phyloP scores from a whole-genome alignment of 495 filamentous ascomycete genomes.

The Penicillium tannophilum region DNA sequence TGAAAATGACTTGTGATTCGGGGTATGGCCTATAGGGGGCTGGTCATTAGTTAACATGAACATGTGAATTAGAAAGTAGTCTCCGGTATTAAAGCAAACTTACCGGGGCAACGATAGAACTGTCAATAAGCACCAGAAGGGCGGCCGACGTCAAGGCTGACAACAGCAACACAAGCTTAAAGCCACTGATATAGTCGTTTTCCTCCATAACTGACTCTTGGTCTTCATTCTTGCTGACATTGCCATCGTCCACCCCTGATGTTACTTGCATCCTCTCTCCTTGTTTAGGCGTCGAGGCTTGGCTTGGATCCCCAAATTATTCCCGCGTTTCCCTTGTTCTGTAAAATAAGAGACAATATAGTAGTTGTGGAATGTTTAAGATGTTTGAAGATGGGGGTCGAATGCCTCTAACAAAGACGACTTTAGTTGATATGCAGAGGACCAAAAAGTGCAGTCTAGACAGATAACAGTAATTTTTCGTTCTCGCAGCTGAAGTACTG shows the following conservation, averaged over 20 bases:
- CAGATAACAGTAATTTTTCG: too few relatives aligned
- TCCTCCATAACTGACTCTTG: not conserved
- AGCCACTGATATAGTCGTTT: conserved; percentile 15
- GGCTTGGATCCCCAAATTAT: not conserved
- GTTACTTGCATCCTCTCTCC: not conserved
- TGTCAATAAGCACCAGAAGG: conserved; percentile 21
- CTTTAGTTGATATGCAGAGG: too few relatives aligned
- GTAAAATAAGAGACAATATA: not conserved
- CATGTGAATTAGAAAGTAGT: not conserved
- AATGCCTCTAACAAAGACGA: too few relatives aligned
- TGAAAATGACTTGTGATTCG: conserved; percentile 44
- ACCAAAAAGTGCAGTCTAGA: too few relatives aligned
- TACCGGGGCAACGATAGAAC: conserved; percentile 21
- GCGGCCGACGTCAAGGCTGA: conserved; percentile 16
- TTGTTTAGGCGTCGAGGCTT: not conserved
- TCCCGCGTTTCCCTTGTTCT: not conserved
- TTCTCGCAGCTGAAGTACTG: too few relatives aligned
- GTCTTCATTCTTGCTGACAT: not conserved
- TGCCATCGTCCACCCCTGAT: not conserved
- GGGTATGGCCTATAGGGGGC: conserved; percentile 35
- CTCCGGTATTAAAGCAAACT: conserved; percentile 1
- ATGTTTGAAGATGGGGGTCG: not conserved
- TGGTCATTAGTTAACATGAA: not conserved
- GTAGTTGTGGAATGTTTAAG: not conserved
- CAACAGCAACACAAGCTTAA: conserved; percentile 15